A percentile compares a stretch with the other conserved stretches of the same genome.
Conservation (phyloP, 1,139 yeast species). For the Geotrichum histeridarum region DNA sequence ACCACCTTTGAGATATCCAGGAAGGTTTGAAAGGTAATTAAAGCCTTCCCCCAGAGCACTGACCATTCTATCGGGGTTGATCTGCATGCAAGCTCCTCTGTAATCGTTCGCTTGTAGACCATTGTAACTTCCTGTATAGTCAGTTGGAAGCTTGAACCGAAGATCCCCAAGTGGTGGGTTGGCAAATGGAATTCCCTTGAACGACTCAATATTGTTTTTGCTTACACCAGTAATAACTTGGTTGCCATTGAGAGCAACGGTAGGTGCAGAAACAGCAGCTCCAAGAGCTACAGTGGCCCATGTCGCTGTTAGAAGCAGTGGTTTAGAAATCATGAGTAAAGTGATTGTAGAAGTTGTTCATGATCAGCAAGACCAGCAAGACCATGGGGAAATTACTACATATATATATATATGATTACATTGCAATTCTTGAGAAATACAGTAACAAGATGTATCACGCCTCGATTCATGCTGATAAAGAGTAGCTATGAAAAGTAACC, state of each 20-base stretch:
- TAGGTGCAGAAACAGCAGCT: neutral
- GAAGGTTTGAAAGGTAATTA: neutral
- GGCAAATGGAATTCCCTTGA: constrained; percentile 20
- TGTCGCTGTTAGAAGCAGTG: neutral
- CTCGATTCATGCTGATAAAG: neutral
- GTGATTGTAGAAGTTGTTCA: no score
- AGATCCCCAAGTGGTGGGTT: constrained; percentile 18
- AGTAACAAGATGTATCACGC: neutral
- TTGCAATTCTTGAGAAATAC: no score
- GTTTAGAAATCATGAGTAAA: neutral
- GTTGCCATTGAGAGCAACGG: constrained; percentile 1
- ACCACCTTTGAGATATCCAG: neutral
- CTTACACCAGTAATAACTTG: constrained; percentile 13
- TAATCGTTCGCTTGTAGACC: constrained; percentile 8
- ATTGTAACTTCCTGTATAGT: neutral
- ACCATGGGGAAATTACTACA: no score
- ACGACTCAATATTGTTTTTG: constrained; percentile 12
- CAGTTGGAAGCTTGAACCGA: constrained; percentile 15
- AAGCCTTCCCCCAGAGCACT: neutral
- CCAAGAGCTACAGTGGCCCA: neutral
- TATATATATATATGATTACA: no score
- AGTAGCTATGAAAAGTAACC: no score
- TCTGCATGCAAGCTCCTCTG: constrained; percentile 6
- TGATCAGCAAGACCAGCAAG: no score
- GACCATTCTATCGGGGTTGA: constrained; percentile 1